phyloP scores from a whole-genome alignment of 495 filamentous ascomycete genomes.

The Tuber umbilicatum region DNA sequence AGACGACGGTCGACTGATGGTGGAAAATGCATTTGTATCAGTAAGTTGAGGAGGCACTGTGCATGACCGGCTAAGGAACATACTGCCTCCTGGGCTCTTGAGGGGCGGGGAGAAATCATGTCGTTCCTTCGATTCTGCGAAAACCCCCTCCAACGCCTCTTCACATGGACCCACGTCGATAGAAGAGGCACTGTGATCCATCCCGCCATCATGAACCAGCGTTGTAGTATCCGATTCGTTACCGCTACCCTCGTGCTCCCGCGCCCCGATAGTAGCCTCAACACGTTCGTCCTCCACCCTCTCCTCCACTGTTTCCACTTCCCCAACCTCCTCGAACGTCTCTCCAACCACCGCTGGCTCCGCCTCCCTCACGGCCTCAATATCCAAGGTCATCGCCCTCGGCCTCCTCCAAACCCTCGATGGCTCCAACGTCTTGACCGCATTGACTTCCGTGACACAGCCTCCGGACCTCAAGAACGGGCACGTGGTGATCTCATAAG shows the following conservation, averaged over 20 bases:
- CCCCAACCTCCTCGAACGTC: background rate
- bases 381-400: conserved; percentile 19
- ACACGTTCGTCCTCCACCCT: conserved; percentile 9
- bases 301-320: conserved; percentile 13
- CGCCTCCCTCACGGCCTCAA: conserved; percentile 16
- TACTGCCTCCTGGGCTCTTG: conserved; percentile 17
- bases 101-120: conserved; percentile 23
- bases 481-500: conserved; percentile 38
- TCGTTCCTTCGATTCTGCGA: conserved; percentile 23
- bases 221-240: conserved; percentile 15
- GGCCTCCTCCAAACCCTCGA: conserved; percentile 39
- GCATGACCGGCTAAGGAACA: conserved; percentile 14
- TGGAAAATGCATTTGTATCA: conserved; percentile 21
- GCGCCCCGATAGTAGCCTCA: conserved; percentile 12
- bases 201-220: conserved; percentile 9
- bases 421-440: conserved; percentile 25
- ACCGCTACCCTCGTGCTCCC: background rate
- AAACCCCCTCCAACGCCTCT: background rate
- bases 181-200: background rate
- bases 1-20: conserved; percentile 20
- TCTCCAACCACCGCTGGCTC: background rate
- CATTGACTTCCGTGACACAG: conserved; percentile 19
- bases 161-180: background rate
- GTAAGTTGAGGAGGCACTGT: conserved; percentile 26
- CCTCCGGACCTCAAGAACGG: conserved; percentile 33